These are phyloP conservation scores for Kandelia obovata DNA, from an alignment of 345 rosid species.

Conservation along the genomic window DNA sequence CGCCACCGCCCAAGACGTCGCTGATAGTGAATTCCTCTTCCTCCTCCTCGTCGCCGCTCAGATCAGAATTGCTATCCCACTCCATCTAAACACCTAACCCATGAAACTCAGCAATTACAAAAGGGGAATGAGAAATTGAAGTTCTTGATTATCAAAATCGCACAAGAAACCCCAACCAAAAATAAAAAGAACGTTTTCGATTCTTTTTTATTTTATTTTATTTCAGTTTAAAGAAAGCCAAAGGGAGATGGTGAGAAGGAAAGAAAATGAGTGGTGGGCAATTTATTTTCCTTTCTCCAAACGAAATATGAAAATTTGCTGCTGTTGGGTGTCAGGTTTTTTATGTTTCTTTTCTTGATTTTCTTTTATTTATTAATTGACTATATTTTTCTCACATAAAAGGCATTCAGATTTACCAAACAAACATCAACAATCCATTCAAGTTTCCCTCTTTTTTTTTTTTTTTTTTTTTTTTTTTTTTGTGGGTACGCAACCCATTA, in stretches of 20 bases:
- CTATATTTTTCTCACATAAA: too few species aligned
- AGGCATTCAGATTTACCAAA: too few species aligned
- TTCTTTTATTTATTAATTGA: too few species aligned
- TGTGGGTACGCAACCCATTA: too few species aligned
- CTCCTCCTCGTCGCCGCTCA: constrained; percentile 58
- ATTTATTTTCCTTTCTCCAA: not conserved
- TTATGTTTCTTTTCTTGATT: too few species aligned
- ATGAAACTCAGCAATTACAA: constrained; percentile 14
- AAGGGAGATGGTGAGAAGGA: not conserved
- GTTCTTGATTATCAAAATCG: not conserved
- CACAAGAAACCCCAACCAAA: not conserved
- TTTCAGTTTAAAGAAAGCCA: not conserved
- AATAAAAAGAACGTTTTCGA: not conserved
- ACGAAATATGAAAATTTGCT: too few species aligned
- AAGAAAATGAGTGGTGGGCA: constrained; percentile 41
- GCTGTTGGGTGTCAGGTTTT: too few species aligned
- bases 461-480: too few species aligned
- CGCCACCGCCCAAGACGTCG: constrained; percentile 19
- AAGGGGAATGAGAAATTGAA: not conserved
- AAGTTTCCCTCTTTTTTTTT: too few species aligned
- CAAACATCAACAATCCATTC: too few species aligned
- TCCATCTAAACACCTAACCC: constrained; percentile 54
- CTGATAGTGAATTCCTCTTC: constrained; percentile 46
- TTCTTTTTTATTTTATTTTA: not conserved
- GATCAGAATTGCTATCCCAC: constrained; percentile 98